A percentile compares a stretch with the other conserved stretches of the same genome.
These are phyloP conservation scores for Nothophaeocryptopus gaeumannii DNA, from an alignment of 2,329 filamentous ascomycete genomes.

Conservation along the genomic window DNA sequence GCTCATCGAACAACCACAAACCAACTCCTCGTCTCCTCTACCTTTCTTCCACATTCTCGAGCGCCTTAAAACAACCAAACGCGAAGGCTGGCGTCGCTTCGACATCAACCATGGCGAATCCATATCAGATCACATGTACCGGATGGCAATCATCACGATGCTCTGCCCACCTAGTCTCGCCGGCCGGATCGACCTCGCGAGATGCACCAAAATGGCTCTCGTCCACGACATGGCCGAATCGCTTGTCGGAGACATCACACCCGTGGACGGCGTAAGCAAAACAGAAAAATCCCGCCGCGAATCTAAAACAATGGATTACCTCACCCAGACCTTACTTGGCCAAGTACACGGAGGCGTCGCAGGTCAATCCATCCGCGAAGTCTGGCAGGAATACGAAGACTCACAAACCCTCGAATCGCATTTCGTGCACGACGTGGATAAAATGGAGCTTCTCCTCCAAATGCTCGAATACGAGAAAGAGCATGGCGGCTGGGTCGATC, in stretches of 20 bases:
- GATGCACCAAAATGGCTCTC: slow-evolving; percentile 92
- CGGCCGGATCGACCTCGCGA: slow-evolving; percentile 68
- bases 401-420: slow-evolving; percentile 75
- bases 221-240: slow-evolving; percentile 97
- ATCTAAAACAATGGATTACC: slow-evolving; percentile 85
- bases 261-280: slow-evolving; percentile 81
- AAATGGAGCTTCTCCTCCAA: slow-evolving; percentile 90
- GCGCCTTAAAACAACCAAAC: slow-evolving; percentile 91
- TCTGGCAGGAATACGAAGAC: slow-evolving; percentile 97
- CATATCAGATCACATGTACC: slow-evolving; percentile 97
- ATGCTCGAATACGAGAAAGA: slow-evolving; percentile 93
- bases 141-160: slow-evolving; percentile 96
- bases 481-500: slow-evolving; percentile 63
- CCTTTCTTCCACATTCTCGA: slow-evolving; percentile 94
- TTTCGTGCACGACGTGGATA: slow-evolving; percentile 96
- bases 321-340: slow-evolving; percentile 69
- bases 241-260: slow-evolving; percentile 94
- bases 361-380: slow-evolving; percentile 67
- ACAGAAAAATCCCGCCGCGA: slow-evolving; percentile 86
- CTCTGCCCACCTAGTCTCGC: slow-evolving; percentile 75
- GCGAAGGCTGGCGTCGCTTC: slow-evolving; percentile 93
- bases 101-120: slow-evolving; percentile 75
- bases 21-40: slow-evolving; percentile 67
- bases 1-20: slow-evolving; percentile 58
- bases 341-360: slow-evolving; percentile 68